Percentiles rank a stretch among this genome's conserved stretches.
Evolutionary conservation across 1,284 basidiomycete genomes (phyloP).

Genomic region (Marasmius oreades): DNA sequence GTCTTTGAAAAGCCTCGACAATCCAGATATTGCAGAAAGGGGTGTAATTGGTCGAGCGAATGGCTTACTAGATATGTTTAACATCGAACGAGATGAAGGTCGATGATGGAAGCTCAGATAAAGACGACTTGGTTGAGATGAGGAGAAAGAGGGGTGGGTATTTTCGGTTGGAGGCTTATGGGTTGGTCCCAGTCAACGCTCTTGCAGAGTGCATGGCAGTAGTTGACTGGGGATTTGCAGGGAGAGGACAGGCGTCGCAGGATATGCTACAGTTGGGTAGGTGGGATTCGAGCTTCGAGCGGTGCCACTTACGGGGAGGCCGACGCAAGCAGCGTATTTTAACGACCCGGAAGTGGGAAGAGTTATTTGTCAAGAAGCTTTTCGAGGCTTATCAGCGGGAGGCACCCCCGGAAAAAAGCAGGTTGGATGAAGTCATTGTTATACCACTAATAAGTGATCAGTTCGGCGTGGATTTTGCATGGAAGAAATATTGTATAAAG

Average conservation of each 20-base stretch:
- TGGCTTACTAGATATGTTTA: background rate
- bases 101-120: background rate
- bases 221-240: constrained; percentile 9
- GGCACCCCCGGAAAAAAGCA: background rate
- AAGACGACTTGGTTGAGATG: too few relatives aligned
- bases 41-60: background rate
- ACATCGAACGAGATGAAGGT: background rate
- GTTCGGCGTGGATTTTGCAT: constrained; percentile 6
- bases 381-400: background rate
- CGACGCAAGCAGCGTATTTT: background rate
- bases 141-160: background rate
- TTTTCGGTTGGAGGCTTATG: constrained; percentile 6
- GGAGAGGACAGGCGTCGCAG: background rate
- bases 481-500: constrained; percentile 5
- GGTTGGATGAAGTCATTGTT: background rate
- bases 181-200: constrained; percentile 1
- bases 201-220: background rate
- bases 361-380: background rate
- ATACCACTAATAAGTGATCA: background rate
- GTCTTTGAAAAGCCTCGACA: background rate
- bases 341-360: background rate
- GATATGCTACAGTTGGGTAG: constrained; percentile 7
- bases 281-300: background rate
- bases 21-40: background rate
- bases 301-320: background rate